phyloP scores from a whole-genome alignment of 345 rosid species.

The Brassica rapa region DNA sequence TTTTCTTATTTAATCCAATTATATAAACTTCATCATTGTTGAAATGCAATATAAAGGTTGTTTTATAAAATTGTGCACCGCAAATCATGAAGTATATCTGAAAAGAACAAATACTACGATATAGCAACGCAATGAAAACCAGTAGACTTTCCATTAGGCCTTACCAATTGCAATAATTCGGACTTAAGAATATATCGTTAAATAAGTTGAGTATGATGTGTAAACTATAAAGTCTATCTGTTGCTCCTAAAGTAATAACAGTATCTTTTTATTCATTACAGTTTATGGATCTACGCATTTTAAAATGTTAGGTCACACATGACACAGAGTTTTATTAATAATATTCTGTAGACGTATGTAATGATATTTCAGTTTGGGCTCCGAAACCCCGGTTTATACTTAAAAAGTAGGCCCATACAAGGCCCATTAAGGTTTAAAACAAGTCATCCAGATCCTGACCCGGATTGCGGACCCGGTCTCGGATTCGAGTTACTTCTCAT shows the following conservation, averaged over 20 bases:
- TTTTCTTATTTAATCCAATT: background rate
- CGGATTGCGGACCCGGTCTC: background rate
- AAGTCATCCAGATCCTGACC: background rate
- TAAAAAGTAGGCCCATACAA: background rate
- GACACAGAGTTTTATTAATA: background rate
- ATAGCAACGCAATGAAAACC: background rate
- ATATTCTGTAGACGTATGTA: too few relatives aligned
- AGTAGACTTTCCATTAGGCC: conserved; percentile 5
- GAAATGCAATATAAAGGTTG: background rate
- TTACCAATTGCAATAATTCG: background rate
- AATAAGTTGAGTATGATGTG: background rate
- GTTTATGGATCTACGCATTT: background rate
- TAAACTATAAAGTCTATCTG: background rate
- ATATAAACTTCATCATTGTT: background rate
- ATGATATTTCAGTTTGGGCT: background rate
- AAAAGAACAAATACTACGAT: background rate
- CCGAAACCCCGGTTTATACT: background rate
- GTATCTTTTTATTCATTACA: background rate
- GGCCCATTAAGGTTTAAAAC: background rate
- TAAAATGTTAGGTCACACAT: conserved; percentile 4
- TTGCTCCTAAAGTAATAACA: background rate
- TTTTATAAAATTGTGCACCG: background rate
- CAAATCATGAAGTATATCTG: background rate
- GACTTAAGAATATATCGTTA: background rate
- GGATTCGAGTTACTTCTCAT: background rate